Base-by-base conservation (phyloP, 202 grass and related monocot genomes). In the Setaria viridis region DNA sequence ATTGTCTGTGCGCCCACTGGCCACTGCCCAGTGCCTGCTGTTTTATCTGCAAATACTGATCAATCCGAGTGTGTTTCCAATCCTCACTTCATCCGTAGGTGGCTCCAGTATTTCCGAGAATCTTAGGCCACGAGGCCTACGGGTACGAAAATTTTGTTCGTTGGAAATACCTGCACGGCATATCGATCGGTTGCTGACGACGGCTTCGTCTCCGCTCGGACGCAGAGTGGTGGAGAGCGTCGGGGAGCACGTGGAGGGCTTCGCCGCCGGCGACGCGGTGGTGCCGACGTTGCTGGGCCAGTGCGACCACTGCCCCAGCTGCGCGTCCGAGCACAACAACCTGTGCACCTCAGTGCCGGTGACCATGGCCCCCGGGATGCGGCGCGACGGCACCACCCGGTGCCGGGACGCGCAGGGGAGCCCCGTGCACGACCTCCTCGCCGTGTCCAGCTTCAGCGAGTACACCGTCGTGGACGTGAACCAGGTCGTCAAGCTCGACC, bases 51-150 rank as follows among this genome's bases (percentile, higher is more conserved):
- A 46, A 70, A 70, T 37, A 17, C 33, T 73, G 15, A 73, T 11
- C 70, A 34, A 33, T 5, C 30, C 25, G 8, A 73, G 7, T 51
- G 29, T 39, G 7, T 37, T 50, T 50, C 37, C 4, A 21, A 63
- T 50, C 70, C 9, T 53, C 29, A 7, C 32, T 34, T 53, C 60
- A 6, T 63, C 5, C 29, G 1, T 2, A 87, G 70, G 35, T 67
- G 15, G 66, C 66, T 0, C 39, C 88, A 0, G 39, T 21, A 0
- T 83, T 92, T 37, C 91, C 84, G 49, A 86, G 87, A 80, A 91
- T 99, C 58, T 35, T 94, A 15, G 96, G 93, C 11, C 93, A 99
- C 50, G 93, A 95, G 64, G 90, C 93, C 2, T 92, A 91, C 79
- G 96, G 95, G 95, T 95, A 88, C 41, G 80, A 15, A 15, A 46